Conservation (phyloP, 306 rosid genomes). For the Cucumis melo region DNA sequence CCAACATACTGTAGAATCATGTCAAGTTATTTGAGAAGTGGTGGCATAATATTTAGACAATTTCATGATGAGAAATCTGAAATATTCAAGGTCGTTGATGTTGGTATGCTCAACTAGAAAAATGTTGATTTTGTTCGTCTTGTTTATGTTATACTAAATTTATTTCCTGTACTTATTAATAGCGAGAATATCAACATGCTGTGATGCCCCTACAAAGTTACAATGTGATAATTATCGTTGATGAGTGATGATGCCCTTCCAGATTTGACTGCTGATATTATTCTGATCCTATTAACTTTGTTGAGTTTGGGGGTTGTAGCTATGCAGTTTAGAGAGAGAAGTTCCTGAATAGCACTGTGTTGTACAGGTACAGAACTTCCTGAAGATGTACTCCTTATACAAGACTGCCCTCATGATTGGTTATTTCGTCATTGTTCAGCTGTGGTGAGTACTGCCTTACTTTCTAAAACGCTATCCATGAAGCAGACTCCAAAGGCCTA, state of each 20-base stretch:
- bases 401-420: constrained; percentile 98
- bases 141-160: neutral
- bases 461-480: neutral
- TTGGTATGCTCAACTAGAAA: neutral
- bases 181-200: neutral
- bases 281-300: neutral
- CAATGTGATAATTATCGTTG: neutral
- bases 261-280: neutral
- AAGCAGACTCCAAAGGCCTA: neutral
- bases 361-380: constrained; percentile 61
- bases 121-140: neutral
- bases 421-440: constrained; percentile 92
- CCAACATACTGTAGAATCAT: too few relatives aligned
- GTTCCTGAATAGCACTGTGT: neutral
- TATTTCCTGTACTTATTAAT: neutral
- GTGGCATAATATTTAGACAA: neutral
- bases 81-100: neutral
- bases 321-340: neutral
- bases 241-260: neutral
- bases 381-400: constrained; percentile 54
- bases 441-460: constrained; percentile 45
- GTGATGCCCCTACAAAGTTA: neutral
- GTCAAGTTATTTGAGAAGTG: too few relatives aligned
- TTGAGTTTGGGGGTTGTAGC: neutral
- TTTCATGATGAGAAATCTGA: neutral